These are phyloP conservation scores for Trichoderma gamsii DNA, from an alignment of 495 filamentous ascomycete genomes.

Conservation along the genomic window DNA sequence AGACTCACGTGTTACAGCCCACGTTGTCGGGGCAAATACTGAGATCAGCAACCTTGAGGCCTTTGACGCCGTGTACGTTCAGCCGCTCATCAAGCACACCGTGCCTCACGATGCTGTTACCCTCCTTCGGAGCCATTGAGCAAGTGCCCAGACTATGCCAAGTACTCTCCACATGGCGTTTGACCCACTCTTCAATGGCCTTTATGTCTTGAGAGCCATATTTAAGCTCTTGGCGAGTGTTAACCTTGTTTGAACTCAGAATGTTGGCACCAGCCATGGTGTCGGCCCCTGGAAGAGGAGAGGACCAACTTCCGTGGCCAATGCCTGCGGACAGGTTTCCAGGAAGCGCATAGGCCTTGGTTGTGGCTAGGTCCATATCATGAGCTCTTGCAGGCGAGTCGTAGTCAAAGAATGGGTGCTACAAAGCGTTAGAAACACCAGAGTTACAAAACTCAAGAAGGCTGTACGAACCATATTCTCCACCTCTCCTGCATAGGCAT, in stretches of 20 bases:
- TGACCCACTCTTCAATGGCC: slow-evolving; percentile 72
- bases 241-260: slow-evolving; percentile 46
- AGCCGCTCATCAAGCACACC: slow-evolving; percentile 74
- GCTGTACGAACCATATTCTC: slow-evolving; percentile 40
- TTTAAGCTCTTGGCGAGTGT: slow-evolving; percentile 54
- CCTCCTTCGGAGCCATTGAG: slow-evolving; percentile 74
- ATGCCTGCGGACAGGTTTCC: slow-evolving; percentile 70
- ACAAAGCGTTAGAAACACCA: background rate
- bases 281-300: slow-evolving; percentile 34
- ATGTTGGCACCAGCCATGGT: slow-evolving; percentile 42
- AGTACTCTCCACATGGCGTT: slow-evolving; percentile 70
- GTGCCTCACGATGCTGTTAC: slow-evolving; percentile 73
- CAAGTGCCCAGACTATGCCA: slow-evolving; percentile 70
- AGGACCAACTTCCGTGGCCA: slow-evolving; percentile 46
- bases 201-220: slow-evolving; percentile 63
- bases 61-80: slow-evolving; percentile 74
- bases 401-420: slow-evolving; percentile 57
- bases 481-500: slow-evolving; percentile 72
- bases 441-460: background rate
- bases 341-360: slow-evolving; percentile 65
- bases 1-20: slow-evolving; percentile 64
- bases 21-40: slow-evolving; percentile 80
- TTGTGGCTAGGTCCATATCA: slow-evolving; percentile 69
- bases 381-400: slow-evolving; percentile 60
- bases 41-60: slow-evolving; percentile 75